Percentiles rank a stretch among this genome's conserved stretches.
Conservation (phyloP, 192 early-diverging fungal species). For the Chytriomyces confervae region DNA sequence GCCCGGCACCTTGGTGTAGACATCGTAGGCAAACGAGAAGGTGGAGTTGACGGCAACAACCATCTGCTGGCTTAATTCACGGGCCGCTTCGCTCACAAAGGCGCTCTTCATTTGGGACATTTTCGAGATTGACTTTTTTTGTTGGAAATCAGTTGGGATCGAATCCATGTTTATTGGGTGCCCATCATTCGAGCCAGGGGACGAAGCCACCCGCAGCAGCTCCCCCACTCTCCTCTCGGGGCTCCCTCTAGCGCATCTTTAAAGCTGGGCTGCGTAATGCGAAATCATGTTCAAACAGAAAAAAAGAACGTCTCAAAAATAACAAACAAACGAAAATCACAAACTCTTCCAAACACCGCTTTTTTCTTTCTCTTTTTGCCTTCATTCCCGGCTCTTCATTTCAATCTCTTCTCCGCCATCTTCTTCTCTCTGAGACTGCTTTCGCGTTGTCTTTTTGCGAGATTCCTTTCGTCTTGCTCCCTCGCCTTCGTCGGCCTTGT, state of each 20-base stretch:
- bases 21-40: slow-evolving; percentile 45
- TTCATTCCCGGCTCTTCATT: slow-evolving; percentile 17
- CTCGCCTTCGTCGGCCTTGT: not conserved
- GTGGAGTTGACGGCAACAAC: slow-evolving; percentile 58
- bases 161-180: no score
- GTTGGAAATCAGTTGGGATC: no score
- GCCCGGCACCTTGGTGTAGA: slow-evolving; percentile 68
- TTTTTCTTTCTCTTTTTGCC: not conserved
- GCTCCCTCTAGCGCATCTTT: not conserved
- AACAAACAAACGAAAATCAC: slow-evolving; percentile 1
- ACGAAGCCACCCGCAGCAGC: no score
- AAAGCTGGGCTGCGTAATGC: not conserved
- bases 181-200: no score
- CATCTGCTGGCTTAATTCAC: slow-evolving; percentile 48
- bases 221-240: no score
- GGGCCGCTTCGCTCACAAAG: slow-evolving; percentile 51
- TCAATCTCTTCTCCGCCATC: slow-evolving; percentile 8
- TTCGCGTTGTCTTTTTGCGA: not conserved
- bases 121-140: not conserved
- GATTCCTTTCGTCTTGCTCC: not conserved
- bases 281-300: slow-evolving; percentile 2
- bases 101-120: slow-evolving; percentile 5
- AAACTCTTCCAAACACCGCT: not conserved
- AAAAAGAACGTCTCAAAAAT: slow-evolving; percentile 9
- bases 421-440: not conserved